Evolutionary conservation across 2,329 filamentous ascomycete genomes (phyloP).

Genomic region (Magnaporthiopsis poae): DNA sequence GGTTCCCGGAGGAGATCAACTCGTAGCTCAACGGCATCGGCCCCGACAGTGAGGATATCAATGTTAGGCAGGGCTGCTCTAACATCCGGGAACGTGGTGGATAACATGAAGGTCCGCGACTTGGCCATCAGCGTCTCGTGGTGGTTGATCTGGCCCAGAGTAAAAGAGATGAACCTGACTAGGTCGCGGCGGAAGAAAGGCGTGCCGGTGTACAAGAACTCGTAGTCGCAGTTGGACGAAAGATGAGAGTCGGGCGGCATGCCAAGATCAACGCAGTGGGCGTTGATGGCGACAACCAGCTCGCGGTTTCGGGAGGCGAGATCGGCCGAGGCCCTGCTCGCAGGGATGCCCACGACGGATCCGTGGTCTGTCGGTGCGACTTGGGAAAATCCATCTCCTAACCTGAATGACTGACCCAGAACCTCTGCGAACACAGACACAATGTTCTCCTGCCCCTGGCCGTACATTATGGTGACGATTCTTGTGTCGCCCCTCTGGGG

Average conservation of each 20-base stretch:
- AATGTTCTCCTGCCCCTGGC: conserved; percentile 61
- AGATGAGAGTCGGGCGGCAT: conserved; percentile 59
- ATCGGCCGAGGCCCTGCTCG: conserved; percentile 45
- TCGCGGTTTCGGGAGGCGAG: conserved; percentile 48
- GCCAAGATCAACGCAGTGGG: conserved; percentile 62
- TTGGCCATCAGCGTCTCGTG: conserved; percentile 71
- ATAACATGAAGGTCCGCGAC: conserved; percentile 71
- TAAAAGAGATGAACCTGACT: conserved; percentile 68
- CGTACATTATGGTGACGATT: conserved; percentile 59
- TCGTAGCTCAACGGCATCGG: conserved; percentile 75
- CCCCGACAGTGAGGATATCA: conserved; percentile 77
- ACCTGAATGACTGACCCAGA: conserved; percentile 60
- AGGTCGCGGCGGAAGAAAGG: conserved; percentile 67
- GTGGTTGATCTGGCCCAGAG: conserved; percentile 67
- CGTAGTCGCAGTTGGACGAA: conserved; percentile 67
- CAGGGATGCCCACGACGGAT: conserved; percentile 58
- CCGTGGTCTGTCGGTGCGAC: conserved; percentile 46
- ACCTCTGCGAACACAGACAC: conserved; percentile 69
- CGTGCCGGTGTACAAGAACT: conserved; percentile 69
- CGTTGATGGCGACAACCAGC: conserved; percentile 61
- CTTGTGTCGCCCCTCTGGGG: conserved; percentile 45
- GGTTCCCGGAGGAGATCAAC: conserved; percentile 74
- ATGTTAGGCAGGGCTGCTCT: conserved; percentile 73
- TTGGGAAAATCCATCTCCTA: conserved; percentile 45
- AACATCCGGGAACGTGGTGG: conserved; percentile 80